Base-by-base conservation (phyloP, 106 monocot species). In the Allium fistulosum region DNA sequence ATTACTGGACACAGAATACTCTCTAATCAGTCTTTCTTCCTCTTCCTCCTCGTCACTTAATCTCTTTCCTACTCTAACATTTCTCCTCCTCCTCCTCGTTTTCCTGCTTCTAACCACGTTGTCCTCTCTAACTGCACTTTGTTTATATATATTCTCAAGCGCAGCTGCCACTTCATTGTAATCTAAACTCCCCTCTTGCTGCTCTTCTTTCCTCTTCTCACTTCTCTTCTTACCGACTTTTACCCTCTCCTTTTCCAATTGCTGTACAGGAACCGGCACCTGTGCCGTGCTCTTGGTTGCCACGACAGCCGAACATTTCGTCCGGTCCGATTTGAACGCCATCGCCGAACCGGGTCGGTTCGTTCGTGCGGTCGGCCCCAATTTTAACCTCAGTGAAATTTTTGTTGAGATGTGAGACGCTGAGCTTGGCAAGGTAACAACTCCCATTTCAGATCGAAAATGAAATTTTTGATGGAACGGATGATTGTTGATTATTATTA, bases 121-220 rank as follows among this genome's bases (percentile, higher is more conserved):
- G 62, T 81, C 71, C 15, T 78, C 79, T 9, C 71, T 84, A 2
- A 4, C 56, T 15, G 95, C 91, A 77, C 95, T 96, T 26, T 88
- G 83, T 80, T 88, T 91, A 76, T 91, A 96, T 53, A 96, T 79
- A 74, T 81, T 96, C 81, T 96, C 95, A 0, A 96, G 82, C 62
- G 70, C 77, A n/a, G 85, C 88, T 2, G 95, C 95, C 7, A 91
- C 80, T 67, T 86, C 85, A 55, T 80, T 77, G 63, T 91, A 96
- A 72, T 96, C 88, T 69, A 87, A 60, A 13, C 84, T 26, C 11
- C 10, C 51, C 17, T 17, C 26, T 52, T 69, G 53, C 8, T 9
- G 49, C 17, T 56, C 61, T 52, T 50, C 58, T 18, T 2, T 28
- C 46, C 45, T 64, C 26, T 27, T 49, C 64, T 17, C 7, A 47